Conservation (phyloP, 805 yeast genomes). For the Kodamaea neixiangensis region DNA sequence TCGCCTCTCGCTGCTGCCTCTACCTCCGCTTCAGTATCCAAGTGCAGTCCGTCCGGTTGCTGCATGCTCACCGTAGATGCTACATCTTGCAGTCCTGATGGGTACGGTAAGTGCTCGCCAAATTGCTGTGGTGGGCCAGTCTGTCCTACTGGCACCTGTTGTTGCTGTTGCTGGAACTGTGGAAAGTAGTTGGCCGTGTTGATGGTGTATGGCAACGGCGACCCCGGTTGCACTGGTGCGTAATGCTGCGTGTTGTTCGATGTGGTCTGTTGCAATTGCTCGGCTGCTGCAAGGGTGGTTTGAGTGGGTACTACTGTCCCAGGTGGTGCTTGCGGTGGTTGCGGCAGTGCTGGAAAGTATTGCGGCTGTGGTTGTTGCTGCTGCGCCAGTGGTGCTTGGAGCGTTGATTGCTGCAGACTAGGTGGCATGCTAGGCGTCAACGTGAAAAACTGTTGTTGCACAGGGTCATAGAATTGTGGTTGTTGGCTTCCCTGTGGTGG, state of each 20-base stretch:
- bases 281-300: constrained; percentile 1
- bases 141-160: constrained; percentile 1
- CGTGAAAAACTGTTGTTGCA: constrained; percentile 45
- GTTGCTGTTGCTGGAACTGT: constrained; percentile 11
- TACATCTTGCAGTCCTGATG: constrained; percentile 16
- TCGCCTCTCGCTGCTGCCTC: not conserved
- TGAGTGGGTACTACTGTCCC: not conserved
- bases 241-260: constrained; percentile 14
- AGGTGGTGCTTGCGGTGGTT: constrained; percentile 14
- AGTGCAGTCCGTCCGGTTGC: constrained; percentile 1
- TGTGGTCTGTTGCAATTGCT: constrained; percentile 6
- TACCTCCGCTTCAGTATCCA: not conserved
- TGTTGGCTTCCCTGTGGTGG: constrained; percentile 26
- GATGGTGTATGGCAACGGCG: constrained; percentile 12
- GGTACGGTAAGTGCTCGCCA: constrained; percentile 20
- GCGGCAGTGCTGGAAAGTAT: constrained; percentile 41
- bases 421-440: constrained; percentile 40
- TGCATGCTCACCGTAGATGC: constrained; percentile 6
- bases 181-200: constrained; percentile 20
- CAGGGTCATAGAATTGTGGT: constrained; percentile 45
- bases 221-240: constrained; percentile 7
- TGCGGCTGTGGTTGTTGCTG: constrained; percentile 33
- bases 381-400: constrained; percentile 35
- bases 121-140: constrained; percentile 6
- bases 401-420: constrained; percentile 26